These are phyloP conservation scores for Ottelia alismoides DNA, from an alignment of 106 monocot species.

Conservation along the genomic window DNA sequence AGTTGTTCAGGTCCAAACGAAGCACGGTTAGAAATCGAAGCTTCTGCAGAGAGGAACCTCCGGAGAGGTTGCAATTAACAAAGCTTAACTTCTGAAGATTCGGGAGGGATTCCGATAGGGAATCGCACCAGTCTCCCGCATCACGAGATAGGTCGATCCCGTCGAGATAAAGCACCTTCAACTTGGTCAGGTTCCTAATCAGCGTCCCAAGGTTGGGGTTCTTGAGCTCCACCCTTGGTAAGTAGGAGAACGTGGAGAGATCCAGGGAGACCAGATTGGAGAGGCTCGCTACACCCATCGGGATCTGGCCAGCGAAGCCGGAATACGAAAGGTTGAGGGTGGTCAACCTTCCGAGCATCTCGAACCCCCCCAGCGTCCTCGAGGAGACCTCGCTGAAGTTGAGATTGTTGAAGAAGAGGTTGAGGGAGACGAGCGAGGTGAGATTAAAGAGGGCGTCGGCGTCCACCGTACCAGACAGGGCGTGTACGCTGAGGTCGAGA, in stretches of 20 bases:
- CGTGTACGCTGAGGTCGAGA: background rate
- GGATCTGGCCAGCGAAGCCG: slow-evolving; percentile 34
- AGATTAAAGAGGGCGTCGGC: background rate
- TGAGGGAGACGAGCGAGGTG: background rate
- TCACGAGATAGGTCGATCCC: slow-evolving; percentile 19
- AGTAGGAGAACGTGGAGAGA: slow-evolving; percentile 10
- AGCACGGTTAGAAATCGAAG: slow-evolving; percentile 19
- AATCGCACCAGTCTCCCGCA: slow-evolving; percentile 16
- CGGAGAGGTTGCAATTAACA: slow-evolving; percentile 2
- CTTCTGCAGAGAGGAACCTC: slow-evolving; percentile 11
- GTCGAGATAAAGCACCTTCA: slow-evolving; percentile 24
- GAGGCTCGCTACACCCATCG: slow-evolving; percentile 15
- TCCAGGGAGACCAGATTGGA: slow-evolving; percentile 25
- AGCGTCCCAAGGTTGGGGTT: slow-evolving; percentile 10
- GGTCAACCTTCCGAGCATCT: slow-evolving; percentile 11
- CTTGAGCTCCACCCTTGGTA: background rate
- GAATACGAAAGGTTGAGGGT: slow-evolving; percentile 39
- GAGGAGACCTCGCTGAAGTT: background rate
- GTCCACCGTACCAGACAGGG: background rate
- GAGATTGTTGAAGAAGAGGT: background rate
- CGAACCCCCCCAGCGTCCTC: background rate
- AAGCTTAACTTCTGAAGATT: slow-evolving; percentile 25
- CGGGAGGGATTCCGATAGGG: slow-evolving; percentile 9
- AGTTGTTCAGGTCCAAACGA: slow-evolving; percentile 29
- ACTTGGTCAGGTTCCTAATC: slow-evolving; percentile 14